Conservation (phyloP, 148 eudicot species). For the Cornus florida region DNA sequence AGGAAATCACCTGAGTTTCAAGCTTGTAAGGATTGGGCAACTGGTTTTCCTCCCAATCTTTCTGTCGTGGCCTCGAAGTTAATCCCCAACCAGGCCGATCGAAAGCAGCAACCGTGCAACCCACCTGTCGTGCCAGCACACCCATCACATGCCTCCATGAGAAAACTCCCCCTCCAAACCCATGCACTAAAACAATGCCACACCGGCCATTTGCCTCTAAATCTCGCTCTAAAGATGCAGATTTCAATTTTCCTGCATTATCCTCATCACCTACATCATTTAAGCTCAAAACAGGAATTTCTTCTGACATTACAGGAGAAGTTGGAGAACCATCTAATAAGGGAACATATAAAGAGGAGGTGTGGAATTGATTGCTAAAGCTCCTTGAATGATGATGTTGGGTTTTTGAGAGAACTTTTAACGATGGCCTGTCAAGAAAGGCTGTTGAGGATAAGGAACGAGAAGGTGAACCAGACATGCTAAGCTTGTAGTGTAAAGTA, state of each 20-base stretch:
- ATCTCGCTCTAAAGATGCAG: constrained; percentile 36
- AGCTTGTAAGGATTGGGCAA: constrained; percentile 88
- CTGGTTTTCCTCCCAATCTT: constrained; percentile 82
- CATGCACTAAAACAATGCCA: constrained; percentile 88
- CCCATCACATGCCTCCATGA: constrained; percentile 99
- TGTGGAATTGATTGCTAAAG: constrained; percentile 68
- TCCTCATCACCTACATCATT: constrained; percentile 52
- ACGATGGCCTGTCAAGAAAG: constrained; percentile 44
- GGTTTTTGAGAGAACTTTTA: constrained; percentile 42
- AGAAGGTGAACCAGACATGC: constrained; percentile 70
- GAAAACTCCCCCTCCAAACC: constrained; percentile 98
- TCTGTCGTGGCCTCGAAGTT: constrained; percentile 67
- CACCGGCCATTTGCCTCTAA: constrained; percentile 54
- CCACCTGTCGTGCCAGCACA: constrained; percentile 64
- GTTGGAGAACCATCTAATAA: constrained; percentile 52
- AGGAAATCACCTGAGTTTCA: constrained; percentile 75
- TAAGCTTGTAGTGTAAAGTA: constrained; percentile 86
- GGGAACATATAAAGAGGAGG: constrained; percentile 71
- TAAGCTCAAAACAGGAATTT: constrained; percentile 67
- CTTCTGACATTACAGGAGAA: constrained; percentile 55
- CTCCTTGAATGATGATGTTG: constrained; percentile 63
- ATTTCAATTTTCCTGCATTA: constrained; percentile 34
- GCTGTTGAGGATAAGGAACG: constrained; percentile 69
- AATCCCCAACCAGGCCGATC: constrained; percentile 99
- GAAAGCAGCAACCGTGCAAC: constrained; percentile 83